Evolutionary conservation across 768 basidiomycete genomes (phyloP).

Genomic region (Cubamyces sp.): DNA sequence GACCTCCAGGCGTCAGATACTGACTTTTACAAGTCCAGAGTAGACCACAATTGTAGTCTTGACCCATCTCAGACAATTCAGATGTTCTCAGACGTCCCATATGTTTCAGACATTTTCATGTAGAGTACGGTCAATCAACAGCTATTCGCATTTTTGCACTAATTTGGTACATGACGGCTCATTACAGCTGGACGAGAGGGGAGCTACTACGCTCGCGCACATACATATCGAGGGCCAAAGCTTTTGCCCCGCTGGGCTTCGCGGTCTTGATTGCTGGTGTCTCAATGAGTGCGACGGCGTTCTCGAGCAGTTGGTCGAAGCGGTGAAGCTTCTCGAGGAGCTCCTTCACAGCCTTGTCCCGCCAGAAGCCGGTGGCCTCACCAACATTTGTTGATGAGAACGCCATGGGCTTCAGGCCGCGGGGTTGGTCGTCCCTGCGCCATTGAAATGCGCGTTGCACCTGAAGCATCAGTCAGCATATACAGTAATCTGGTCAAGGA

Average conservation of each 20-base stretch:
- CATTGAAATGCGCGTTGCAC: neutral
- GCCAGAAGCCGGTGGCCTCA: neutral
- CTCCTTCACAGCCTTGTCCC: neutral
- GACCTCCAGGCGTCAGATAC: neutral
- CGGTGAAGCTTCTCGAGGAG: slow-evolving; percentile 5
- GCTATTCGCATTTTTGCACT: neutral
- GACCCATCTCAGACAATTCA: neutral
- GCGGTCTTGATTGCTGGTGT: neutral
- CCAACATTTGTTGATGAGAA: neutral
- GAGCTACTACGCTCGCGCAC: slow-evolving; percentile 4
- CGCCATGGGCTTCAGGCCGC: neutral
- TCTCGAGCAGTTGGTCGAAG: neutral
- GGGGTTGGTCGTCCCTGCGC: neutral
- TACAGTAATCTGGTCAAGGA: neutral
- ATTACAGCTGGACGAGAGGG: neutral
- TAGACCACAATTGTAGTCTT: neutral
- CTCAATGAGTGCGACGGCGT: neutral
- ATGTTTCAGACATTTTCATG: too few species aligned
- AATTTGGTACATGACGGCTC: neutral
- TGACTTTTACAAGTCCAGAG: neutral
- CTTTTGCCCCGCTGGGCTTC: neutral
- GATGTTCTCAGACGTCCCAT: neutral
- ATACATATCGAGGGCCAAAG: neutral
- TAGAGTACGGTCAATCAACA: neutral
- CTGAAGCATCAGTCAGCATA: neutral